These are phyloP conservation scores for Persicaria tinctoria DNA, from an alignment of 148 eudicot species.

Conservation along the genomic window DNA sequence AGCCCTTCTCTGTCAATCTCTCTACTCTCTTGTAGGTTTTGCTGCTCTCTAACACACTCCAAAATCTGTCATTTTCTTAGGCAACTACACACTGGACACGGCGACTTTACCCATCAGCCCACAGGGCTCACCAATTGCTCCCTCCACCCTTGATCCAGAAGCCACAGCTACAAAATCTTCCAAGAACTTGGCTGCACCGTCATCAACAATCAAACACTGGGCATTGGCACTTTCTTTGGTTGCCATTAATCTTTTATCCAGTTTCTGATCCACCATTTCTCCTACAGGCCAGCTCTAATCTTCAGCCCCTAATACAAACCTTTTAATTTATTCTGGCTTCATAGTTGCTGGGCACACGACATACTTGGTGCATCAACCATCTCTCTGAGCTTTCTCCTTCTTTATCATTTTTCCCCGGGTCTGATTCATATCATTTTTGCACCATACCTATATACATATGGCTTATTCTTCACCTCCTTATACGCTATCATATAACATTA, in stretches of 20 bases:
- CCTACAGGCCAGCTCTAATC: slow-evolving; percentile 7
- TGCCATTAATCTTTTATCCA: background rate
- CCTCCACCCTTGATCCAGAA: slow-evolving; percentile 13
- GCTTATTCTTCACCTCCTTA: slow-evolving; percentile 1
- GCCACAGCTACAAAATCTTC: slow-evolving; percentile 10
- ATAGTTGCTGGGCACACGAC: background rate
- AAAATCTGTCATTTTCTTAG: background rate
- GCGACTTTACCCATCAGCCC: slow-evolving; percentile 12
- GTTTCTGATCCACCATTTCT: background rate
- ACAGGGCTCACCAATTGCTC: slow-evolving; percentile 3
- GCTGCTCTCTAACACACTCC: background rate
- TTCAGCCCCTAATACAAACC: background rate
- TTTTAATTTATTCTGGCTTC: slow-evolving; percentile 3
- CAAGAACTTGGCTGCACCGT: background rate
- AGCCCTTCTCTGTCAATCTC: background rate
- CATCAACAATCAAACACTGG: background rate
- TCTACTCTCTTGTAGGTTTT: background rate
- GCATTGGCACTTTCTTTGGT: background rate
- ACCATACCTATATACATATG: background rate
- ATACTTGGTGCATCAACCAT: slow-evolving; percentile 6
- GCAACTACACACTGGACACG: slow-evolving; percentile 10
- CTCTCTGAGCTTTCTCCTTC: background rate
- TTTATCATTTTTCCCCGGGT: background rate
- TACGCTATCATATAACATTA: background rate
- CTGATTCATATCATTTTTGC: background rate